Evolutionary conservation across 1,284 basidiomycete genomes (phyloP), one percentile per base, ranked within the genome.

Genomic region (Moesziomyces parantarcticus): DNA sequence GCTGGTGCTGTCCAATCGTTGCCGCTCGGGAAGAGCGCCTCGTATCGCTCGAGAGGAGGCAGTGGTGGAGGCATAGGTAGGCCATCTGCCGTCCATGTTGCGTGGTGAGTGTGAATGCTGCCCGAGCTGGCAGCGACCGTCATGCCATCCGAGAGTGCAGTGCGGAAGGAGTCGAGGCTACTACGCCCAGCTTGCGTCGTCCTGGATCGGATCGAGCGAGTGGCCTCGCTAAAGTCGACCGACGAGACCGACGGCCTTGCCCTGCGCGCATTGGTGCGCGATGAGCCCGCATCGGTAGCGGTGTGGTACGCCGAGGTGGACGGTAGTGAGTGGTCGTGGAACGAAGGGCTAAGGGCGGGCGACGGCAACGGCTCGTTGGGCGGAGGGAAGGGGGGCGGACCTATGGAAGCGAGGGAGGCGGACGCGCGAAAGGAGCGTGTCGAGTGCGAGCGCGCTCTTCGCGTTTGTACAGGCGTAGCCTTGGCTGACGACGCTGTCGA

Each of bases 311-410:
- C 58, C 23, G 50, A 58, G 25, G 45, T 61, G 6, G 64, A 58
- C 13, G 50, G 54, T n/a, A 67, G 23, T 20, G 63, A 54, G 36
- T 54, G 51, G 13, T 65, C 55, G 16, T 64, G 53, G 50, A 61
- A 70, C 25, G 62, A 60, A 3, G 57, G 56, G 45, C 70, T 73
- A 26, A 60, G 45, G 8, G 64, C 54, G 26, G 70, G 64, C 5
- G 60, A 64, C 21, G 70, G 70, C 10, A 73, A 51, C 14, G 70
- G 70, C 42, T 63, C 58, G n/a, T 48, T 73, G 21, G 70, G 70
- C 43, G 70, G 70, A n/a, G 70, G 70, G 40, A 68, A 68, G 10
- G 60, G 70, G 14, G 70, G 70, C 14, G 70, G 70, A 10, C 70
- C 64, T 2, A 64, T 21, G 0, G 70, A 70, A 1, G 67, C 67